A percentile compares a stretch with the other conserved stretches of the same genome.
These are phyloP conservation scores for Vigna mungo DNA, from an alignment of 306 rosid genomes.

Conservation along the genomic window DNA sequence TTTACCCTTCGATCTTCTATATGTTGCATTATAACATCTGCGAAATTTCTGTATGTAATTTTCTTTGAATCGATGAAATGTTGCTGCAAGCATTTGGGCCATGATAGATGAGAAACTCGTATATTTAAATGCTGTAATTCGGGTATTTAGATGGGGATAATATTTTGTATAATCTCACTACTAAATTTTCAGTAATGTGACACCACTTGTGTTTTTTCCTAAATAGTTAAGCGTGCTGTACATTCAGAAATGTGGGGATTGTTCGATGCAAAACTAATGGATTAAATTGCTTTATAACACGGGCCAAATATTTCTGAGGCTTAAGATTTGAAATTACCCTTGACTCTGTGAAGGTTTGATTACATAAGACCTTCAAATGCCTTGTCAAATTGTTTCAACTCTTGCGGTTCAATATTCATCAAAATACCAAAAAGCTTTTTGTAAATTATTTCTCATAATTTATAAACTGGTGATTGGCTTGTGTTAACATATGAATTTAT, in stretches of 20 bases:
- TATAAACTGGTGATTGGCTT: slow-evolving; percentile 10
- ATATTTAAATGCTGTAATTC: background rate
- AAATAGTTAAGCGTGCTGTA: background rate
- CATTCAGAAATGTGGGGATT: slow-evolving; percentile 14
- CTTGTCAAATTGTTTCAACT: slow-evolving; percentile 16
- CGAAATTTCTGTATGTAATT: slow-evolving; percentile 3
- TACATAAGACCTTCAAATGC: slow-evolving; percentile 12
- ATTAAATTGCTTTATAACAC: slow-evolving; percentile 26
- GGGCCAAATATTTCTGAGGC: slow-evolving; percentile 14
- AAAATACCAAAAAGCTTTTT: slow-evolving; percentile 5
- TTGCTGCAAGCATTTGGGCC: slow-evolving; percentile 23
- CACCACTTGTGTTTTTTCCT: slow-evolving; percentile 25
- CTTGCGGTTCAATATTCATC: slow-evolving; percentile 8
- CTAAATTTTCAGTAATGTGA: slow-evolving; percentile 23
- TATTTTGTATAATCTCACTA: slow-evolving; percentile 17
- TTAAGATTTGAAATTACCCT: slow-evolving; percentile 4
- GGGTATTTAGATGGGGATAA: slow-evolving; percentile 4
- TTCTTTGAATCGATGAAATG: slow-evolving; percentile 17
- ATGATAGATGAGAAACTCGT: slow-evolving; percentile 10
- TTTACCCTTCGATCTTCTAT: background rate
- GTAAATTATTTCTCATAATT: slow-evolving; percentile 3
- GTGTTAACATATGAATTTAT: background rate
- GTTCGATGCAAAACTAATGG: slow-evolving; percentile 7
- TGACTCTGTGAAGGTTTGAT: slow-evolving; percentile 26
- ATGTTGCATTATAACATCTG: slow-evolving; percentile 28